Conservation (phyloP, 768 basidiomycete genomes). For the Epithele typhae region DNA sequence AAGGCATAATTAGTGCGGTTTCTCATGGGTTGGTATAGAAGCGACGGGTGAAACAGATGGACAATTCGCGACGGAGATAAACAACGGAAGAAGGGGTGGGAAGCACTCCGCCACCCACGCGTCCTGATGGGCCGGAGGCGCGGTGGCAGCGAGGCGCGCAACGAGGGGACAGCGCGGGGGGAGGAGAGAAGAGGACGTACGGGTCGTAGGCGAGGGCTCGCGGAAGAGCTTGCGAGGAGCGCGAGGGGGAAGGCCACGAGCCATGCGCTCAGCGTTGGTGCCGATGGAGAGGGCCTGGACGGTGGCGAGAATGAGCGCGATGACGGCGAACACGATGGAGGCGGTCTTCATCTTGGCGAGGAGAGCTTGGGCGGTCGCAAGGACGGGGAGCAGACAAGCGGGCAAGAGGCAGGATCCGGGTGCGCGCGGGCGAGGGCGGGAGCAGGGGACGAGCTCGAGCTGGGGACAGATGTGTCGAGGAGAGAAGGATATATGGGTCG, state of each 20-base stretch:
- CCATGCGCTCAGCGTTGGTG: constrained; percentile 14
- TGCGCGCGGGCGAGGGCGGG: neutral
- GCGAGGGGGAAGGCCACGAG: constrained; percentile 14
- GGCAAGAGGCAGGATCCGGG: neutral
- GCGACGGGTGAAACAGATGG: too few species aligned
- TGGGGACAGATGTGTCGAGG: too few species aligned
- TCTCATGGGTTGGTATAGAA: too few species aligned
- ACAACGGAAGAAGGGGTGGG: too few species aligned
- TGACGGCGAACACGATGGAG: constrained; percentile 5
- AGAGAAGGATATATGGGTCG: too few species aligned
- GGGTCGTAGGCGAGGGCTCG: neutral
- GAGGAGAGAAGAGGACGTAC: constrained; percentile 2
- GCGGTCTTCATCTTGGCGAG: constrained; percentile 5
- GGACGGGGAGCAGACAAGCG: neutral
- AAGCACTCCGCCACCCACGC: too few species aligned
- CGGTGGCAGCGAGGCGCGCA: too few species aligned
- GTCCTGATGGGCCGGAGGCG: too few species aligned
- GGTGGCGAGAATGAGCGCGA: constrained; percentile 12
- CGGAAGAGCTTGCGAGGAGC: constrained; percentile 9
- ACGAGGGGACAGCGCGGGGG: too few species aligned
- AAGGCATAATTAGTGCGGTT: neutral
- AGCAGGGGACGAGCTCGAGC: too few species aligned
- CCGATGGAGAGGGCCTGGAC: constrained; percentile 7
- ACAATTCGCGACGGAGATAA: neutral
- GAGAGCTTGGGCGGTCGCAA: constrained; percentile 9